phyloP scores from a whole-genome alignment of 2,329 filamentous ascomycete genomes.

The Laburnicola sp. region DNA sequence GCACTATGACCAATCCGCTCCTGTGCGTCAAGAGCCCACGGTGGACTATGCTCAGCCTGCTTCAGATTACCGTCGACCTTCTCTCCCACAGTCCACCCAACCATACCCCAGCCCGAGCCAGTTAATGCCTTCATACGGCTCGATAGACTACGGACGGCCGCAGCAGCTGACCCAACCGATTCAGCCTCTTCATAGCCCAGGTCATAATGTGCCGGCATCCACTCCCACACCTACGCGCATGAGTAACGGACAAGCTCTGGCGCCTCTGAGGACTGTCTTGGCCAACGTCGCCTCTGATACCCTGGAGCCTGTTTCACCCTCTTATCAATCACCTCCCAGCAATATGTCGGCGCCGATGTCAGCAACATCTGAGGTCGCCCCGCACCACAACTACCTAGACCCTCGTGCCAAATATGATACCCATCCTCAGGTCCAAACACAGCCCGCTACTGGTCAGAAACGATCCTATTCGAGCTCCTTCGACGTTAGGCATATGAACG shows the following conservation, averaged over 20 bases:
- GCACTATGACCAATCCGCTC: slow-evolving; percentile 44
- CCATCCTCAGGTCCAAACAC: slow-evolving; percentile 29
- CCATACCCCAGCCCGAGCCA: slow-evolving; percentile 43
- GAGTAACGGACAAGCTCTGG: slow-evolving; percentile 43
- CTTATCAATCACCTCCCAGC: slow-evolving; percentile 44
- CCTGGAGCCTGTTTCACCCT: slow-evolving; percentile 51
- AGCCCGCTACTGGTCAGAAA: slow-evolving; percentile 45
- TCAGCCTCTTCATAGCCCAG: slow-evolving; percentile 39
- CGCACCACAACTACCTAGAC: slow-evolving; percentile 30
- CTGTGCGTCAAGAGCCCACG: slow-evolving; percentile 43
- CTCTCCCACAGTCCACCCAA: slow-evolving; percentile 40
- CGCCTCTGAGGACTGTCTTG: slow-evolving; percentile 49
- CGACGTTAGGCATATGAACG: slow-evolving; percentile 47
- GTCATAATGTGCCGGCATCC: slow-evolving; percentile 36
- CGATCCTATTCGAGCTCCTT: slow-evolving; percentile 53
- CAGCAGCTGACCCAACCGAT: slow-evolving; percentile 41
- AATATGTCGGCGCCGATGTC: slow-evolving; percentile 38
- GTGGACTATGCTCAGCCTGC: slow-evolving; percentile 44
- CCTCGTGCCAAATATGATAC: slow-evolving; percentile 32
- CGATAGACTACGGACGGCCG: slow-evolving; percentile 45
- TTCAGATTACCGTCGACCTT: slow-evolving; percentile 47
- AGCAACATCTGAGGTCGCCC: slow-evolving; percentile 35
- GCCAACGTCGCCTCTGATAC: slow-evolving; percentile 38
- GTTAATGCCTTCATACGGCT: slow-evolving; percentile 39
- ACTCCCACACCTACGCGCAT: slow-evolving; percentile 33